These are phyloP conservation scores for Jimgerdemannia lactiflua DNA, from an alignment of 192 early-diverging fungal genomes.

Conservation along the genomic window DNA sequence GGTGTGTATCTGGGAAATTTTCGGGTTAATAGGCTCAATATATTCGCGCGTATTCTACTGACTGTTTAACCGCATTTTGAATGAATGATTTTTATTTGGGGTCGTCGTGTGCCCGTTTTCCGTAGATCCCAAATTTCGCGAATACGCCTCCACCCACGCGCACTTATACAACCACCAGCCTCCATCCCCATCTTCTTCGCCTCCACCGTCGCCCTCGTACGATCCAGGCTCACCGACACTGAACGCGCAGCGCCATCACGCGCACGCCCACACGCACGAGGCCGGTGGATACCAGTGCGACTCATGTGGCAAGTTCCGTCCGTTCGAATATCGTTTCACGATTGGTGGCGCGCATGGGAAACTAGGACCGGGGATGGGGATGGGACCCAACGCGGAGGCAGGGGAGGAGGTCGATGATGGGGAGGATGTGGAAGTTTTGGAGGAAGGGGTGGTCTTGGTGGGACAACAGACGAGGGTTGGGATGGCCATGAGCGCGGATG, in stretches of 20 bases:
- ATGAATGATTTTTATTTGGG: no score
- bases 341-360: not conserved
- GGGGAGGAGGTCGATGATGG: not conserved
- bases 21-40: no score
- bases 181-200: not conserved
- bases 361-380: not conserved
- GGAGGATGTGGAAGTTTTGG: not conserved
- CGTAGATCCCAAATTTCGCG: not conserved
- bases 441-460: not conserved
- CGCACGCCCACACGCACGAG: not conserved
- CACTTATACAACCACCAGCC: not conserved
- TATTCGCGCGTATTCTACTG: no score
- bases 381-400: not conserved
- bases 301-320: not conserved
- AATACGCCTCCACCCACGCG: not conserved
- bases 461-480: not conserved
- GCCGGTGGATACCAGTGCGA: not conserved
- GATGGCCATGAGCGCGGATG: not conserved
- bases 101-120: not conserved
- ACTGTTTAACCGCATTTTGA: no score
- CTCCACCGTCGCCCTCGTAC: not conserved
- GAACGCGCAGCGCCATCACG: not conserved
- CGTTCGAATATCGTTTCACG: not conserved
- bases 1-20: not conserved
- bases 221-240: not conserved